Percentiles rank a stretch among this genome's conserved stretches.
Conservation (phyloP, 2,329 filamentous ascomycete genomes). For the Beauveria bassiana region DNA sequence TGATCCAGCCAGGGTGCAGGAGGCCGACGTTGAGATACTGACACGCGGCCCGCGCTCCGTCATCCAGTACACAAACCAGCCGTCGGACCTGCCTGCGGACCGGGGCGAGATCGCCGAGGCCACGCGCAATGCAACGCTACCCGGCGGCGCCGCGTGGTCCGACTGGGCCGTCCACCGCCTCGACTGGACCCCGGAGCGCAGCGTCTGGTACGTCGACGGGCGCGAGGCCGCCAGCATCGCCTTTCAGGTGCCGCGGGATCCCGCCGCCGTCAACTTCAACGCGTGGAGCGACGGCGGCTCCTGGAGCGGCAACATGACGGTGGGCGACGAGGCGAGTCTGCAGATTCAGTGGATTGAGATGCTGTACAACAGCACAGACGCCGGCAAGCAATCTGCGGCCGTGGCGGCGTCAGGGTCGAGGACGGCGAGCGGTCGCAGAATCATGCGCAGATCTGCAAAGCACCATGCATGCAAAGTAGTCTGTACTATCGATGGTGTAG, state of each 20-base stretch:
- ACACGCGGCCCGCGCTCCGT: conserved; percentile 35
- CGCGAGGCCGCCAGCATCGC: conserved; percentile 40
- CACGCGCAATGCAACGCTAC: conserved; percentile 39
- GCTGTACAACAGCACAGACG: conserved; percentile 40
- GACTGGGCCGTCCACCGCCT: conserved; percentile 52
- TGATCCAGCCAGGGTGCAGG: conserved; percentile 34
- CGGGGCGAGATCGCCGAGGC: conserved; percentile 38
- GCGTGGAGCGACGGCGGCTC: conserved; percentile 53
- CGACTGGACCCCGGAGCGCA: conserved; percentile 48
- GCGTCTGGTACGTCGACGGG: conserved; percentile 47
- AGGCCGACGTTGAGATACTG: conserved; percentile 46
- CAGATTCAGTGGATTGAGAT: conserved; percentile 58
- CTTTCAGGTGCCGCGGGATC: conserved; percentile 47
- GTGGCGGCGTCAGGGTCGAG: background rate
- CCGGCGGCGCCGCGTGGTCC: conserved; percentile 37
- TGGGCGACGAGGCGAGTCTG: conserved; percentile 41
- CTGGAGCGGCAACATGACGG: conserved; percentile 52
- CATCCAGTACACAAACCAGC: conserved; percentile 55
- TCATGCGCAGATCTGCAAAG: conserved; percentile 24
- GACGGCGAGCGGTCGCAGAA: conserved; percentile 11
- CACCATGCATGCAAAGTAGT: conserved; percentile 19
- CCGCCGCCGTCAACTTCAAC: conserved; percentile 48
- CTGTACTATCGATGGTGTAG: conserved; percentile 28
- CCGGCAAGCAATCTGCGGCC: conserved; percentile 16
- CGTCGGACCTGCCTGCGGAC: conserved; percentile 34